Evolutionary conservation across 345 rosid genomes (phyloP), one percentile per base, ranked within the genome.

Genomic region (Arabidopsis suecica): DNA sequence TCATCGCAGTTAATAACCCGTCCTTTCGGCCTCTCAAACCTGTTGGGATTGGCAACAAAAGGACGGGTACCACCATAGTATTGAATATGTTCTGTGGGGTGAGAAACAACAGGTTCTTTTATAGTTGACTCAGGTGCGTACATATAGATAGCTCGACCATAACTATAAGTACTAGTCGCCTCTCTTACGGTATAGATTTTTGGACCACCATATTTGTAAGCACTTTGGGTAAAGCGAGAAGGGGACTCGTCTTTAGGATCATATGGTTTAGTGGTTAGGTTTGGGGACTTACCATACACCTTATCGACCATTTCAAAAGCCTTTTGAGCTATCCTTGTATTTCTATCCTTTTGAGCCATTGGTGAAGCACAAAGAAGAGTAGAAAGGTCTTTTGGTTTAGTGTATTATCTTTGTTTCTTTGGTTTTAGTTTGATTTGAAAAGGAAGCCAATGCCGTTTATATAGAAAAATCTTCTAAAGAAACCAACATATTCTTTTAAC

Each of bases 1-100:
- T 78, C 78, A 16, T 78, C 81, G 41, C 81, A 78, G 44, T 3
- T 78, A 4, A 72, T 72, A 47, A 66, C 16, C 32, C 65, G 44
- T 47, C 48, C 73, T 47, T 42, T 78, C 3, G 77, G 78, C 77
- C 16, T 60, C 36, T 48, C 72, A 48, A 50, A 30, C 37, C 41
- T 55, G 56, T 58, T 53, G 1, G 32, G 49, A 41, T 76, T 44
- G 47, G 41, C 69, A 0, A 20, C 40, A 41, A 60, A 60, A 75
- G 74, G 69, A 61, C 69, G 56, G 18, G 64, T 10, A 30, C 63
- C 48, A 69, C 80, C 53, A 13, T 44, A 69, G 51, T 54, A 42
- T 9, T 68, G 63, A 51, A 61, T 32, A 51, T 44, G 69, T 23
- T 42, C 69, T 2, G 45, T 51, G 40, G 79, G 38, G 32, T 51